A percentile compares a stretch with the other conserved stretches of the same genome.
Evolutionary conservation across 2,329 filamentous ascomycete genomes (phyloP).

Genomic region (Aspergillus floridensis): DNA sequence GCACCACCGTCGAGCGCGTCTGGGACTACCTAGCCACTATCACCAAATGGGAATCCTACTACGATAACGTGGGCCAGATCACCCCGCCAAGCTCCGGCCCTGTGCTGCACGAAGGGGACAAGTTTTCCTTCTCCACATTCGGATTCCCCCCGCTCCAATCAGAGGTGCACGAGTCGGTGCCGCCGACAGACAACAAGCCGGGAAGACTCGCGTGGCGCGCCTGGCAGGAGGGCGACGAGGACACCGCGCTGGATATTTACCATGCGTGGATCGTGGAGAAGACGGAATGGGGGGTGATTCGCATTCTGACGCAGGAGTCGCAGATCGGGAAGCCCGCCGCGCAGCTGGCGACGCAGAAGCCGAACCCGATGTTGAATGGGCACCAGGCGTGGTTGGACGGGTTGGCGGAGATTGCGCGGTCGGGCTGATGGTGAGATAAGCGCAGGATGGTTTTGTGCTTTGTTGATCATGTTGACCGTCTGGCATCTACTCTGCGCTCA

Average conservation of each 20-base stretch:
- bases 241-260: slow-evolving; percentile 5
- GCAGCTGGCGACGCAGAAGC: background rate
- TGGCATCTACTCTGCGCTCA: too few species aligned
- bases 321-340: slow-evolving; percentile 9
- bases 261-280: slow-evolving; percentile 11
- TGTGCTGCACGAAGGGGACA: slow-evolving; percentile 1
- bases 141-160: slow-evolving; percentile 7
- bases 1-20: background rate
- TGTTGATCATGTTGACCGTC: too few species aligned
- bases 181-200: background rate
- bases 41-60: slow-evolving; percentile 3
- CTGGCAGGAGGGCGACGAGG: slow-evolving; percentile 8
- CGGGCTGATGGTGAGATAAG: background rate
- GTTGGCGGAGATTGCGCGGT: slow-evolving; percentile 33
- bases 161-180: background rate
- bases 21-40: background rate
- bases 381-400: slow-evolving; percentile 10
- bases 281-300: slow-evolving; percentile 1
- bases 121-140: slow-evolving; percentile 5
- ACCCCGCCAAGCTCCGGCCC: background rate
- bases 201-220: slow-evolving; percentile 6
- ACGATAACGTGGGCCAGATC: slow-evolving; percentile 7
- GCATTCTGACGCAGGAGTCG: slow-evolving; percentile 8
- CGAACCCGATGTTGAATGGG: slow-evolving; percentile 8
- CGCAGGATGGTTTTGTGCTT: background rate